Evolutionary conservation across 2,329 filamentous ascomycete species (phyloP).

Genomic region (Fusarium pilosicola): DNA sequence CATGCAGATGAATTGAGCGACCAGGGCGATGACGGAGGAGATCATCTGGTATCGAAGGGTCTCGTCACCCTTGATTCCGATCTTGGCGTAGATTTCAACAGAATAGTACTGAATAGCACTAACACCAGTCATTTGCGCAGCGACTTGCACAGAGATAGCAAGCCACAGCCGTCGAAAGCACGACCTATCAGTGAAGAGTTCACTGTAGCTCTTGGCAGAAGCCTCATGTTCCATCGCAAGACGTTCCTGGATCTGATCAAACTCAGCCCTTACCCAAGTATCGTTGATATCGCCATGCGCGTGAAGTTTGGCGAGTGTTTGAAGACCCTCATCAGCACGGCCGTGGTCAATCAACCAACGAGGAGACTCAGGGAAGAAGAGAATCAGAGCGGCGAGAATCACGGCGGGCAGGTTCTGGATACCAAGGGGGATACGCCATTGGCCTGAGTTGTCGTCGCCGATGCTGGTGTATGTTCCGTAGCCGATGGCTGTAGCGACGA

Average conservation of each 20-base stretch:
- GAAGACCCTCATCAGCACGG: conserved; percentile 68
- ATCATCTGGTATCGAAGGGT: conserved; percentile 80
- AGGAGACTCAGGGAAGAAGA: conserved; percentile 37
- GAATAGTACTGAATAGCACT: conserved; percentile 79
- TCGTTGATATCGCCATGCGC: conserved; percentile 72
- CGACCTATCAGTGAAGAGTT: conserved; percentile 69
- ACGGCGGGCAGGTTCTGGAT: conserved; percentile 30
- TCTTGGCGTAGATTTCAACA: conserved; percentile 61
- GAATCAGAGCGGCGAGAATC: conserved; percentile 30
- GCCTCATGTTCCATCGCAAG: conserved; percentile 74
- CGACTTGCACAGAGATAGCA: conserved; percentile 73
- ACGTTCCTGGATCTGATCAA: conserved; percentile 72
- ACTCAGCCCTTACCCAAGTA: conserved; percentile 76
- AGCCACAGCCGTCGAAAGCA: conserved; percentile 77
- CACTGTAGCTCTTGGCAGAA: conserved; percentile 71
- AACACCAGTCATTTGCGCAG: conserved; percentile 79
- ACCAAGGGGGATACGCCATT: conserved; percentile 35
- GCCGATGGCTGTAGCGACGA: conserved; percentile 57
- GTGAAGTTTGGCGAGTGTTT: conserved; percentile 74
- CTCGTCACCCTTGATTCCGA: conserved; percentile 62
- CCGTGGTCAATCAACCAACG: conserved; percentile 72
- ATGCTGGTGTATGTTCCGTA: conserved; percentile 18
- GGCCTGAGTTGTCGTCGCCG: conserved; percentile 5
- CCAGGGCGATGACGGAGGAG: conserved; percentile 66
- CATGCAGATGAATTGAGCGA: conserved; percentile 61